Base-by-base conservation (phyloP, 2,329 filamentous ascomycete species). In the Leptographium flavum region DNA sequence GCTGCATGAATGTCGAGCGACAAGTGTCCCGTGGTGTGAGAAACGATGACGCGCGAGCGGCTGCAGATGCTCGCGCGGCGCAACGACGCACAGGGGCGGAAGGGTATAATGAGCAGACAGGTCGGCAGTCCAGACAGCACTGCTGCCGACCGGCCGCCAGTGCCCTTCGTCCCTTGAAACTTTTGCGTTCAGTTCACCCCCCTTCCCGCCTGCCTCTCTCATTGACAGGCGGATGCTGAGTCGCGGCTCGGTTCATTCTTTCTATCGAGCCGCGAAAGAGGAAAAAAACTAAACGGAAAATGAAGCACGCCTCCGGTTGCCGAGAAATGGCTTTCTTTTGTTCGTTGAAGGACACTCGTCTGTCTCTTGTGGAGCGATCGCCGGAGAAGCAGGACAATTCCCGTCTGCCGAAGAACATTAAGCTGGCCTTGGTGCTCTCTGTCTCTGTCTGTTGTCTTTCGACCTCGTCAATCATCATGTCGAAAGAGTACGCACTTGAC, bases 1-100 rank as follows among this genome's bases (percentile, higher is more conserved):
- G 65, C 65, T 50, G 54, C 55, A 46, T 64, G 50, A 56, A 49
- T 39, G 47, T 45, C 17, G n/a, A 6, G 35, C 10, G 19, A 32
- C 4, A 22, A 23, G 3, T 14, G 19, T 21, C 19, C 19, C 19
- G 35, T 13, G 10, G 19, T 37, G 32, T 23, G 35, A 23, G 19
- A 23, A 39, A 39, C 37, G 15, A 37, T 21, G 15, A 13, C 19
- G 23, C 14, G 19, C 35, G 35, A 21, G n/a, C 19, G 10, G 33
- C 19, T 37, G n/a, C n/a, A n/a, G n/a, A n/a, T n/a, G n/a, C 37
- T 19, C 37, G 31, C n/a, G 13, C n/a, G n/a, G n/a, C 13, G 31
- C n/a, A 17, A 33, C n/a, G n/a, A n/a, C n/a, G n/a, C 27, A 28
- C 27, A 28, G 27, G 27, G 27, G 8, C 27, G 27, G 8, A 11